Conservation (phyloP, 148 eudicot genomes). For the Persicaria tinctoria region DNA sequence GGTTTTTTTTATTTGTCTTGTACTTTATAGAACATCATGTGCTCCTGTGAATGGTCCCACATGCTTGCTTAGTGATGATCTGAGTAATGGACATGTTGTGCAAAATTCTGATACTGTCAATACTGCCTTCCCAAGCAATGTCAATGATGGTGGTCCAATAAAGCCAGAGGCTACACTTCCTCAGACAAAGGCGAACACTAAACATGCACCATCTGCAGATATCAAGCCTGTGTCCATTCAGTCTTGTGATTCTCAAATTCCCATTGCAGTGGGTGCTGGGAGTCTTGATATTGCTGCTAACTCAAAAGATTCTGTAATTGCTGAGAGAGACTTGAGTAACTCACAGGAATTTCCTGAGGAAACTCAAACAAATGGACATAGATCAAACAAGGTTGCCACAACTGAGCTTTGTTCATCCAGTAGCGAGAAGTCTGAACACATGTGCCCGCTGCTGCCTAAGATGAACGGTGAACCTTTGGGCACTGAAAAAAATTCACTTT, state of each 20-base stretch:
- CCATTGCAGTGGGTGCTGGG: slow-evolving; percentile 24
- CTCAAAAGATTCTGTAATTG: slow-evolving; percentile 13
- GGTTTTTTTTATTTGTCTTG: not conserved
- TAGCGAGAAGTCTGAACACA: not conserved
- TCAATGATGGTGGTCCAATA: slow-evolving; percentile 8
- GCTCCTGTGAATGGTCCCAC: slow-evolving; percentile 22
- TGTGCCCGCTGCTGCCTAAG: not conserved
- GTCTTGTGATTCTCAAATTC: slow-evolving; percentile 13
- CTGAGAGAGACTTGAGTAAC: slow-evolving; percentile 16
- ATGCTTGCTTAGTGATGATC: slow-evolving; percentile 22
- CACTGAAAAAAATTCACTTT: slow-evolving; percentile 15
- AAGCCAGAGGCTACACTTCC: slow-evolving; percentile 7
- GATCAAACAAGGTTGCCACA: slow-evolving; percentile 12
- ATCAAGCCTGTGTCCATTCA: slow-evolving; percentile 18
- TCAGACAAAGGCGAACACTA: slow-evolving; percentile 15
- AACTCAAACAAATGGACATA: slow-evolving; percentile 16
- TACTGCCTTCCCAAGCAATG: slow-evolving; percentile 11
- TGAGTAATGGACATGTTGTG: slow-evolving; percentile 18
- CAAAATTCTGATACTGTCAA: slow-evolving; percentile 21
- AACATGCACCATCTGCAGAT: slow-evolving; percentile 20
- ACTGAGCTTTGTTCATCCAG: slow-evolving; percentile 14
- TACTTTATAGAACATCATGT: slow-evolving; percentile 23
- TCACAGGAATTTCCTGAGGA: slow-evolving; percentile 13
- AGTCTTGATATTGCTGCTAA: slow-evolving; percentile 19
- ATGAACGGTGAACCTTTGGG: slow-evolving; percentile 7